phyloP scores from a whole-genome alignment of 345 rosid genomes.

The Lenwebbia sp. region DNA sequence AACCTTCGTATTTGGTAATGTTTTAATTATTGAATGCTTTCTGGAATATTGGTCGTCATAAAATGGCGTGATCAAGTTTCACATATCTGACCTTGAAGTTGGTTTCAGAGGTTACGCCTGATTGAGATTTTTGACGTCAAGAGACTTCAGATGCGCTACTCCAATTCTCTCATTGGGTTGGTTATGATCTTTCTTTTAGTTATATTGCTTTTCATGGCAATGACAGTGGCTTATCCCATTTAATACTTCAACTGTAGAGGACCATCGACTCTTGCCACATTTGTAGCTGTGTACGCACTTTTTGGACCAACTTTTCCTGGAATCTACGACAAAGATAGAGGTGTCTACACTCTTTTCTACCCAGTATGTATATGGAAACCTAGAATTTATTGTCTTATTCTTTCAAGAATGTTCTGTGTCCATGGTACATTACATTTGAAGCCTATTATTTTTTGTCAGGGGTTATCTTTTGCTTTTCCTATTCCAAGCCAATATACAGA shows the following conservation, averaged over 20 bases:
- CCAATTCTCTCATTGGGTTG: conserved; percentile 77
- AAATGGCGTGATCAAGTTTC: background rate
- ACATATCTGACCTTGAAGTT: conserved; percentile 6
- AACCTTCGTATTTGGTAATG: background rate
- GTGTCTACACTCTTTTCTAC: conserved; percentile 79
- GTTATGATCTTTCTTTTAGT: conserved; percentile 2
- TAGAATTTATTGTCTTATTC: background rate
- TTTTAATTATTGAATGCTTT: background rate
- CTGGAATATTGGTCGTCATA: background rate
- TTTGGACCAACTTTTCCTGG: conserved; percentile 99
- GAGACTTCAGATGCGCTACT: conserved; percentile 91
- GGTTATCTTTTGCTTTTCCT: conserved; percentile 93
- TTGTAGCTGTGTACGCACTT: conserved; percentile 85
- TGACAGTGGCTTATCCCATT: background rate
- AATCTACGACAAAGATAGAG: conserved; percentile 75
- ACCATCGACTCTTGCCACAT: conserved; percentile 78
- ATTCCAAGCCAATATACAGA: conserved; percentile 85
- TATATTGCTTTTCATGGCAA: background rate
- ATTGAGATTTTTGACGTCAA: conserved; percentile 82
- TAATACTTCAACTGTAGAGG: conserved; percentile 35
- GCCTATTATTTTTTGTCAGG: conserved; percentile 30
- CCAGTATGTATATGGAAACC: conserved; percentile 41
- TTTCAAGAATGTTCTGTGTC: background rate
- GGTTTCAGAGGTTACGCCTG: conserved; percentile 74
- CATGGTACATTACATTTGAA: background rate